Conservation (phyloP, 2,329 filamentous ascomycete species). For the Microascus cirrosus region DNA sequence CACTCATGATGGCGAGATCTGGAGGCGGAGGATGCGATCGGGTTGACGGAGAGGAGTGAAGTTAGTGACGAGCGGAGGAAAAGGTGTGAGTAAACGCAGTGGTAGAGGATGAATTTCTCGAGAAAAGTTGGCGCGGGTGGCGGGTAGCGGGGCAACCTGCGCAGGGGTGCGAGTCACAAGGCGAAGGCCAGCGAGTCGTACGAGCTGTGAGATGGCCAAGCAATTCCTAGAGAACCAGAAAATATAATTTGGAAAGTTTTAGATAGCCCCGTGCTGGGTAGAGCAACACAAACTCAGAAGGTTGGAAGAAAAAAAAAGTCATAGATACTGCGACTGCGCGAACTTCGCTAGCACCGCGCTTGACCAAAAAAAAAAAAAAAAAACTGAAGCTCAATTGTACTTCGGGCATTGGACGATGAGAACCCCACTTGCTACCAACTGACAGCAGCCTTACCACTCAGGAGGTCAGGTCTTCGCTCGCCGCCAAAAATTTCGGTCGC, state of each 20-base stretch:
- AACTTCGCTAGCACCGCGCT: neutral
- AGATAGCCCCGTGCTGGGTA: neutral
- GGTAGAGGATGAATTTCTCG: neutral
- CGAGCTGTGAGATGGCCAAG: neutral
- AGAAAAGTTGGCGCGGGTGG: neutral
- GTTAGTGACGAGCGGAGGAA: conserved; percentile 5
- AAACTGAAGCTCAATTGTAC: neutral
- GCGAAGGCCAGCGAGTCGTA: too few species aligned
- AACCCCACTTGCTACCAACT: neutral
- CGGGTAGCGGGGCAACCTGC: neutral
- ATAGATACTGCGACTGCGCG: neutral
- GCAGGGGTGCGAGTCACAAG: too few species aligned
- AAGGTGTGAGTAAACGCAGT: neutral
- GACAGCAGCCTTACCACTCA: neutral
- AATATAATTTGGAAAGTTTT: neutral
- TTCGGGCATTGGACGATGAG: neutral
- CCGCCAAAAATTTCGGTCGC: conserved; percentile 9
- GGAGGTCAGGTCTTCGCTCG: neutral
- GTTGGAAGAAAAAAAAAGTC: neutral
- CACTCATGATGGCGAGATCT: neutral
- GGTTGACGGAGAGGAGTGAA: neutral
- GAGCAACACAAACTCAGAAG: neutral
- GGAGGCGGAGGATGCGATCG: neutral
- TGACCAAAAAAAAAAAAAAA: neutral
- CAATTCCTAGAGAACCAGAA: neutral